These are phyloP conservation scores for Medicago ruthenica DNA, from an alignment of 306 rosid species.

Conservation along the genomic window DNA sequence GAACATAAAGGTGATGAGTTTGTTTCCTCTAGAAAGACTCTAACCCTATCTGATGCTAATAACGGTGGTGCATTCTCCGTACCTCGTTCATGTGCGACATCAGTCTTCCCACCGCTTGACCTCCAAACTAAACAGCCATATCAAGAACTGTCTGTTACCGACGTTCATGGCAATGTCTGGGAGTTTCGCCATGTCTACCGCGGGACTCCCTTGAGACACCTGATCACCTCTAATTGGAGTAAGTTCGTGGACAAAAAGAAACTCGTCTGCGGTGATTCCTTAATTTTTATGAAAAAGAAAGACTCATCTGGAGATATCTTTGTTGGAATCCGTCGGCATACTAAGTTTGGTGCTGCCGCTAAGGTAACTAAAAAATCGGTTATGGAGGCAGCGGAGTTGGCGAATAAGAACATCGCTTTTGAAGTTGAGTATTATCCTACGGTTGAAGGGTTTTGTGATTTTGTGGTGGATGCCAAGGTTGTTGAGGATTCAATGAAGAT, in stretches of 20 bases:
- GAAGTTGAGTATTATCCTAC: constrained; percentile 70
- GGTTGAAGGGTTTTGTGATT: constrained; percentile 42
- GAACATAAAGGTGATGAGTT: constrained; percentile 31
- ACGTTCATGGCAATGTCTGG: constrained; percentile 66
- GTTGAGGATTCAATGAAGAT: constrained; percentile 54
- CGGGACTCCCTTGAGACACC: constrained; percentile 68
- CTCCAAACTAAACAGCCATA: constrained; percentile 49
- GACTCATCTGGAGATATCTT: constrained; percentile 40
- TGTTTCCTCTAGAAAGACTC: constrained; percentile 59
- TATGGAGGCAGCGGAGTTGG: constrained; percentile 59
- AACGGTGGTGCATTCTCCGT: constrained; percentile 74
- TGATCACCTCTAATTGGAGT: constrained; percentile 82
- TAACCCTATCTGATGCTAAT: constrained; percentile 75
- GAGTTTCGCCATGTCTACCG: constrained; percentile 68
- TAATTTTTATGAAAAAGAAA: constrained; percentile 61
- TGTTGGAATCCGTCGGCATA: constrained; percentile 61
- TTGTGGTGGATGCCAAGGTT: constrained; percentile 65
- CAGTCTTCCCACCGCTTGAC: constrained; percentile 67
- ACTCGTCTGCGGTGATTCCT: constrained; percentile 67
- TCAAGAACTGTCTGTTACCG: constrained; percentile 61
- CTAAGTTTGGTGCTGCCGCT: background rate
- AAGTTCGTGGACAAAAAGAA: constrained; percentile 70
- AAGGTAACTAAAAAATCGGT: constrained; percentile 8
- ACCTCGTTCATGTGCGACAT: constrained; percentile 52
- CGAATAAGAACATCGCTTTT: constrained; percentile 54